Evolutionary conservation across 345 rosid species (phyloP), one percentile per base, ranked within the genome.

Genomic region (Brassica nigra): DNA sequence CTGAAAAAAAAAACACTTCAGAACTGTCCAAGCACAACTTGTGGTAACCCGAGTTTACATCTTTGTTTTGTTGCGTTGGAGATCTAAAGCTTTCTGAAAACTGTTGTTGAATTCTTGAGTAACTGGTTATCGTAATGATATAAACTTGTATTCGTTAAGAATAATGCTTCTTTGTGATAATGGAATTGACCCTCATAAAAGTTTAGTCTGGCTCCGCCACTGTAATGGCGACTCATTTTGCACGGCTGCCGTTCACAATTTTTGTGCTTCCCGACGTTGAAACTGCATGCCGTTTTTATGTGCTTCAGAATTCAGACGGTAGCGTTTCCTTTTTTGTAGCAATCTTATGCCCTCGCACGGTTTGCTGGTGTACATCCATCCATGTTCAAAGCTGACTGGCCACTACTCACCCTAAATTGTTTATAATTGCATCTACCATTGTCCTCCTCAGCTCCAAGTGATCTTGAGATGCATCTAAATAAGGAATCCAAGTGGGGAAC

Each of bases 91-190:
- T 55, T 77, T 27, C 20, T 66, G 74, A 65, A 66, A 66, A 58
- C 62, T 78, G 73, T 74, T 80, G 76, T 65, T 58, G 68, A 65
- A 68, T 80, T 80, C 72, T 70, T 80, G 67, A 69, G 57, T 62
- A 80, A 74, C 65, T 47, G 23, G 39, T 4, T 65, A 23, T n/a
- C 34, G n/a, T 58, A 29, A 64, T 49, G 62, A 62, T 49, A 54
- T 11, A 33, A 52, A 52, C 57, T 44, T 68, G 9, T 20, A 70
- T 62, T 70, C 27, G 39, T 70, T 62, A 31, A 44, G 70, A 70
- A 70, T 62, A 37, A 62, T 52, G 57, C 57, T 77, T 70, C 55
- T 49, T 49, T 70, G 57, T 23, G 27, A 23, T 23, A 23, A 23
- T 23, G 27, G 27, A 23, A 23, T 23, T 23, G 27, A 23, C 27